Evolutionary conservation across 441 rosid species (phyloP).

Genomic region (Euphorbia celastroides): DNA sequence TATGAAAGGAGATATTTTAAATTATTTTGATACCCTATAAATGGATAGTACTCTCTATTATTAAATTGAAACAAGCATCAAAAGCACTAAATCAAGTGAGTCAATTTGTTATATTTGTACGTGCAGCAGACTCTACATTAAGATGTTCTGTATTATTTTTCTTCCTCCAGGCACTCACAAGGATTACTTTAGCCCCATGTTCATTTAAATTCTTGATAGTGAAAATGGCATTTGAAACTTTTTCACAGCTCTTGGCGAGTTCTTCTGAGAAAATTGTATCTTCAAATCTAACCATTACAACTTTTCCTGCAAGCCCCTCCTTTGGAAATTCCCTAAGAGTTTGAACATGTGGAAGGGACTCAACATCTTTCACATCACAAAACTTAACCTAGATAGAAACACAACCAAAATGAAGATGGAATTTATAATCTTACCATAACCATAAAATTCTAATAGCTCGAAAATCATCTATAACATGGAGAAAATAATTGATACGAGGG

Average conservation of each 20-base stretch:
- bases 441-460: not conserved
- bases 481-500: not conserved
- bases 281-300: conserved; percentile 74
- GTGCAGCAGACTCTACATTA: conserved; percentile 38
- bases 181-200: conserved; percentile 51
- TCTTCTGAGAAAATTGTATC: conserved; percentile 42
- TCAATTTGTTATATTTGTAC: conserved; percentile 25
- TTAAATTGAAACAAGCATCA: conserved; percentile 1
- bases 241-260: conserved; percentile 26
- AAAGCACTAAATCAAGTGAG: conserved; percentile 4
- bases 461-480: not conserved
- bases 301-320: conserved; percentile 50
- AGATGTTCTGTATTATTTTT: conserved; percentile 29
- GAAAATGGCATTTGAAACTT: conserved; percentile 33
- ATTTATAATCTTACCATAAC: conserved; percentile 15
- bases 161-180: conserved; percentile 46
- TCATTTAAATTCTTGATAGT: conserved; percentile 44
- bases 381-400: conserved; percentile 29
- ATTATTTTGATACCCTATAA: conserved; percentile 2
- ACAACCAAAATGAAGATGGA: conserved; percentile 13
- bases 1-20: conserved; percentile 16
- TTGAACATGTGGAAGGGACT: conserved; percentile 45
- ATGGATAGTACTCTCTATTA: conserved; percentile 2
- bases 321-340: conserved; percentile 49
- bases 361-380: conserved; percentile 28